Conservation (phyloP, 257 asterid genomes). For the Petunia secreta region DNA sequence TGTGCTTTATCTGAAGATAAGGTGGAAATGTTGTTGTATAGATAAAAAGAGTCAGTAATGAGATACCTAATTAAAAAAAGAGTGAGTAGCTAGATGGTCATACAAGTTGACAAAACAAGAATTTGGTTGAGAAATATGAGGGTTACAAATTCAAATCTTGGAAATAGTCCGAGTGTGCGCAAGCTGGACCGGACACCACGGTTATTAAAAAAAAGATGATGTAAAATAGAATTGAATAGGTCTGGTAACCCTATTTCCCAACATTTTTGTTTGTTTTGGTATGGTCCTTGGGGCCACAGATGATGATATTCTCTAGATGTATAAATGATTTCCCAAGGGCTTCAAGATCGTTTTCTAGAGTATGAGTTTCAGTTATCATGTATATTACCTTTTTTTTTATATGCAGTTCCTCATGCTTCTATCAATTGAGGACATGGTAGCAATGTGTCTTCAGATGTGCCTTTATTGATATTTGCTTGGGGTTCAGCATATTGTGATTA, state of each 20-base stretch:
- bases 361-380: no score
- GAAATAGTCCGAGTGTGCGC: no score
- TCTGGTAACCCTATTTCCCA: not conserved
- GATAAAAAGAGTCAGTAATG: not conserved
- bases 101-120: no score
- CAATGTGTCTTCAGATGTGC: conserved; percentile 3
- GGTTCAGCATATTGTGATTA: not conserved
- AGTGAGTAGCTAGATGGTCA: no score
- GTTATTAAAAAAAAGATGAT: not conserved
- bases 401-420: not conserved
- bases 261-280: not conserved
- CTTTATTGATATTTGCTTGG: conserved; percentile 2
- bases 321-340: no score
- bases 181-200: no score
- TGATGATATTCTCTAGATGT: not conserved
- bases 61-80: not conserved
- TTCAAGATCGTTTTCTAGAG: no score
- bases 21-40: not conserved
- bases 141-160: no score
- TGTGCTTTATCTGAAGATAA: not conserved
- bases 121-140: no score
- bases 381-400: not conserved
- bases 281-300: not conserved
- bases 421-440: not conserved
- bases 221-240: not conserved